Conservation (phyloP, 1,284 basidiomycete genomes). For the Athelia sp. region DNA sequence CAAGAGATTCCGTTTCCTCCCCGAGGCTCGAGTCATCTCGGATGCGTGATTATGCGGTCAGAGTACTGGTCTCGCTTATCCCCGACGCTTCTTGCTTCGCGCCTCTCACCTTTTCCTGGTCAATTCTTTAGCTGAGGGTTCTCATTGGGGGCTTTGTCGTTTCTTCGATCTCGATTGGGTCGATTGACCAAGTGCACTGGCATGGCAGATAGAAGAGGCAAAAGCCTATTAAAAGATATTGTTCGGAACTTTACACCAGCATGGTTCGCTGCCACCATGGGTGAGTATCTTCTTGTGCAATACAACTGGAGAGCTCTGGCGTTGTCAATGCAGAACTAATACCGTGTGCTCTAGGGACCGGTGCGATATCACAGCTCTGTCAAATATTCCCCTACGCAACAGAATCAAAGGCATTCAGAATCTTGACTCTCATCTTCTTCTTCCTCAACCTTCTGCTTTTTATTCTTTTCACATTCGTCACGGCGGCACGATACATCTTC, state of each 20-base stretch:
- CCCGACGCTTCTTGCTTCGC: too few species aligned
- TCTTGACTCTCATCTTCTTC: conserved; percentile 51
- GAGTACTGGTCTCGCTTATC: too few species aligned
- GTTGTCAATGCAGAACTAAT: neutral
- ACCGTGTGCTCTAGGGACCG: conserved; percentile 42
- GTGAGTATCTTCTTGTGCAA: conserved; percentile 16
- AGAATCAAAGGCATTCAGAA: conserved; percentile 33
- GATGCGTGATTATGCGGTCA: too few species aligned
- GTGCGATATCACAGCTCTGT: conserved; percentile 49
- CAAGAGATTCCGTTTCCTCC: too few species aligned
- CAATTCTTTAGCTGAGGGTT: too few species aligned
- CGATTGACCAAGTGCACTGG: too few species aligned
- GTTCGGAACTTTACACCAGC: conserved; percentile 36
- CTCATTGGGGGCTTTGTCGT: too few species aligned
- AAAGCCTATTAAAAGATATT: too few species aligned
- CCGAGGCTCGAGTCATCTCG: too few species aligned
- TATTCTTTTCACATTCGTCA: conserved; percentile 43
- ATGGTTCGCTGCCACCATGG: conserved; percentile 52
- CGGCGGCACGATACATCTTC: conserved; percentile 46
- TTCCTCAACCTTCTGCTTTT: conserved; percentile 66
- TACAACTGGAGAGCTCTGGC: neutral
- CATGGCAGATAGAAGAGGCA: too few species aligned
- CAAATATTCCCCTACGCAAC: conserved; percentile 48
- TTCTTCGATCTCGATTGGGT: too few species aligned
- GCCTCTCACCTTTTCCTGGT: too few species aligned